Percentiles rank a stretch among this genome's conserved stretches.
phyloP scores from a whole-genome alignment of 257 asterid genomes.

The Solanum bukasovii region DNA sequence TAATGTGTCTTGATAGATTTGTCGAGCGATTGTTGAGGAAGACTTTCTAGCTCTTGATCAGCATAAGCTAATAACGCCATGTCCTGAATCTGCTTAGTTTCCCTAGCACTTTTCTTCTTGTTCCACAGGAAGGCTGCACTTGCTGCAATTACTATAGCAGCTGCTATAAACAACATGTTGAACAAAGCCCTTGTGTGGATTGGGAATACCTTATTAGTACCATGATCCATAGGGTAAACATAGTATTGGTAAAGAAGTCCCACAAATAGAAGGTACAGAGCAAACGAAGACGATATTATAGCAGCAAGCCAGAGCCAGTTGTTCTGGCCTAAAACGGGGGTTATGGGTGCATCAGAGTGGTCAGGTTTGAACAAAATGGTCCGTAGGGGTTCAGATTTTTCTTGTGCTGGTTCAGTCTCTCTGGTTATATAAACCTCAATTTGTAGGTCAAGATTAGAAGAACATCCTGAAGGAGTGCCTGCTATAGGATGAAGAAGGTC shows the following conservation, averaged over 20 bases:
- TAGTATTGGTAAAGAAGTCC: constrained; percentile 56
- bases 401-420: constrained; percentile 37
- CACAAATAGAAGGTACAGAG: constrained; percentile 47
- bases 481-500: constrained; percentile 68
- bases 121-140: constrained; percentile 72
- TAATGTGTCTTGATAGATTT: constrained; percentile 53
- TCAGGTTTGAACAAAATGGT: constrained; percentile 52
- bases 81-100: constrained; percentile 41
- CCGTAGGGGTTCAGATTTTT: constrained; percentile 21
- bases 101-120: constrained; percentile 56
- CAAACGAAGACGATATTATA: constrained; percentile 69
- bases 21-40: constrained; percentile 48
- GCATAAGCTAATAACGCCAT: constrained; percentile 19
- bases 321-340: constrained; percentile 60
- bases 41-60: constrained; percentile 66
- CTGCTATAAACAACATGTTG: constrained; percentile 52
- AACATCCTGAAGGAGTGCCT: constrained; percentile 12
- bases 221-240: constrained; percentile 72
- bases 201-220: constrained; percentile 42
- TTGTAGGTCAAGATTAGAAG: constrained; percentile 45
- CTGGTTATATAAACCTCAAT: constrained; percentile 78
- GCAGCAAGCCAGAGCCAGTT: constrained; percentile 92
- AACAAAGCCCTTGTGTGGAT: constrained; percentile 52
- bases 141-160: constrained; percentile 41
- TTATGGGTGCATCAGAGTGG: constrained; percentile 46